phyloP scores from a whole-genome alignment of 805 yeast species.

The Scheffersomyces coipomensis region DNA sequence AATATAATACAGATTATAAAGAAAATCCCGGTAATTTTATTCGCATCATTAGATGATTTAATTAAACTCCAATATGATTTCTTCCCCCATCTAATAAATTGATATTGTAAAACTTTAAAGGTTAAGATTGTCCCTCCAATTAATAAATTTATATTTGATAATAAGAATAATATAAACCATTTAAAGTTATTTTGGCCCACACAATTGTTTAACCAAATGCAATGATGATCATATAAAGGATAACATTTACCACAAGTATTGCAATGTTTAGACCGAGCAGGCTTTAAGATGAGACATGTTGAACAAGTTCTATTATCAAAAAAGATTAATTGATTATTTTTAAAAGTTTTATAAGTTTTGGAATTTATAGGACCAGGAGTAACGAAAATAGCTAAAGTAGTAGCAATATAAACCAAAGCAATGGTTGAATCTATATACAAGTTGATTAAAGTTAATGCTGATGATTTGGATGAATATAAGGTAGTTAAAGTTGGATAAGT shows the following conservation, averaged over 20 bases:
- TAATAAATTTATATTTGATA: constrained; percentile 43
- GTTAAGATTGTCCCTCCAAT: neutral
- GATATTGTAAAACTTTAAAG: neutral
- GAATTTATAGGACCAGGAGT: constrained; percentile 41
- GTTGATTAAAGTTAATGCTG: constrained; percentile 8
- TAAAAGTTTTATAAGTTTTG: constrained; percentile 17
- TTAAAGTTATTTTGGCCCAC: constrained; percentile 65
- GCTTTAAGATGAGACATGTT: constrained; percentile 48
- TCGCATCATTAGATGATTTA: constrained; percentile 24
- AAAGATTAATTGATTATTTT: constrained; percentile 53
- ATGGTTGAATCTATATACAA: constrained; percentile 30
- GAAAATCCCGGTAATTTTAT: constrained; percentile 42
- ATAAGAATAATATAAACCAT: constrained; percentile 57
- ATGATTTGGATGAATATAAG: constrained; percentile 11
- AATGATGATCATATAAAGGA: constrained; percentile 56
- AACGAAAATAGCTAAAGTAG: constrained; percentile 35
- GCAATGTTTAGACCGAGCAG: constrained; percentile 67
- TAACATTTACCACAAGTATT: constrained; percentile 56
- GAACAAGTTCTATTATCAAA: constrained; percentile 43
- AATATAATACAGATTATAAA: constrained; percentile 38
- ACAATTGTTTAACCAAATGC: constrained; percentile 71
- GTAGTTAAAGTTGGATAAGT: constrained; percentile 16
- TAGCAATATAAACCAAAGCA: constrained; percentile 27
- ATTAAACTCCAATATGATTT: constrained; percentile 16
- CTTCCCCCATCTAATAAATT: neutral